These are phyloP conservation scores for Fusarium verrucosum DNA, from an alignment of 2,329 filamentous ascomycete species.

Conservation along the genomic window DNA sequence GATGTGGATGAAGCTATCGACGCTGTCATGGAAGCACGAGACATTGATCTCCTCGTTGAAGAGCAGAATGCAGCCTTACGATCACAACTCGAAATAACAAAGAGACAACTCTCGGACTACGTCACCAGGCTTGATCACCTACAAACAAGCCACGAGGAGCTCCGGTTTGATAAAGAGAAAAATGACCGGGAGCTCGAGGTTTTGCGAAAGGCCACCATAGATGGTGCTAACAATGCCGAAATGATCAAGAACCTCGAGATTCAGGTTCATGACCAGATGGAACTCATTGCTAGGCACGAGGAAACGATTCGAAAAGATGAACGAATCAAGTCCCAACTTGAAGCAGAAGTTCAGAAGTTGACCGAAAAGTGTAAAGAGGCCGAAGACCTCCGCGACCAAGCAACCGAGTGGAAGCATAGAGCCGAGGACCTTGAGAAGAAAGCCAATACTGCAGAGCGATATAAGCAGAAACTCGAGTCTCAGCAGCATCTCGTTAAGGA, in stretches of 20 bases:
- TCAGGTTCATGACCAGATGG: constrained; percentile 72
- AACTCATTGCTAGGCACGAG: constrained; percentile 72
- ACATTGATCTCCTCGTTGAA: constrained; percentile 66
- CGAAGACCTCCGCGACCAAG: constrained; percentile 66
- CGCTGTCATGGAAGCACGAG: constrained; percentile 56
- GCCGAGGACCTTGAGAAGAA: constrained; percentile 68
- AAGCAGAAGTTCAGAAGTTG: constrained; percentile 62
- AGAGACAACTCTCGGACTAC: constrained; percentile 67
- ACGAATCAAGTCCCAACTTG: constrained; percentile 60
- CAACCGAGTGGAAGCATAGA: constrained; percentile 66
- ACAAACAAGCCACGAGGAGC: constrained; percentile 70
- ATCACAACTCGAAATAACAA: constrained; percentile 61
- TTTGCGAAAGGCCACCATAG: constrained; percentile 58
- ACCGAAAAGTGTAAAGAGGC: constrained; percentile 58
- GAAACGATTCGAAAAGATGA: constrained; percentile 59
- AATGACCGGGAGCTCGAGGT: constrained; percentile 64
- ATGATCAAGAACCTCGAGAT: constrained; percentile 64
- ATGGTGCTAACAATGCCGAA: constrained; percentile 62
- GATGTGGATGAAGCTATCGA: constrained; percentile 53
- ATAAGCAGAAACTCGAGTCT: constrained; percentile 69
- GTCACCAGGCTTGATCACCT: constrained; percentile 68
- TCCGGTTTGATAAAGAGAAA: constrained; percentile 70
- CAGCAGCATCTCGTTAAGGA: constrained; percentile 65
- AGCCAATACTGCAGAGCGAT: constrained; percentile 69
- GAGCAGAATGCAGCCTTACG: constrained; percentile 62